phyloP scores from a whole-genome alignment of 208 protist species.

The Trypanosoma rangeli region DNA sequence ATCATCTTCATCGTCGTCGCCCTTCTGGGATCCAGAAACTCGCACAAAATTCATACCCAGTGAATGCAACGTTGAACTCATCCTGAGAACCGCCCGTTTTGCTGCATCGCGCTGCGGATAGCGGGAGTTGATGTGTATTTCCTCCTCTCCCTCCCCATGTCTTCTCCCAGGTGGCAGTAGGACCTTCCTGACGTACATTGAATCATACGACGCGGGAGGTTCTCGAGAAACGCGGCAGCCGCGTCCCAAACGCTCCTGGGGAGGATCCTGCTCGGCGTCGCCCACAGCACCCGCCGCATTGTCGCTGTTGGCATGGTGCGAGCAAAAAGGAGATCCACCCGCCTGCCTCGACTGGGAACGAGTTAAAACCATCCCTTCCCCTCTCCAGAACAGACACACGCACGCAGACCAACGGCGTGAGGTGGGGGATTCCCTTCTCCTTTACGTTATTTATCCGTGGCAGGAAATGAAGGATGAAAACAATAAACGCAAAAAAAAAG shows the following conservation, averaged over 20 bases:
- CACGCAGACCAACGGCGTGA: conserved; percentile 5
- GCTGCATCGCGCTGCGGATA: conserved; percentile 69
- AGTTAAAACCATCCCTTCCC: conserved; percentile 34
- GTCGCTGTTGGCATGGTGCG: conserved; percentile 1
- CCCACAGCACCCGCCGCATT: neutral
- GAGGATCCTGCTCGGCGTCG: neutral
- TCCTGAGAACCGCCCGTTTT: conserved; percentile 37
- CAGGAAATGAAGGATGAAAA: neutral
- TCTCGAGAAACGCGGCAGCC: conserved; percentile 56
- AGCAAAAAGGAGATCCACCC: neutral
- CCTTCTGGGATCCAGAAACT: conserved; percentile 7
- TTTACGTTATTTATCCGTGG: neutral
- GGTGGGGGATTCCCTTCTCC: conserved; percentile 13
- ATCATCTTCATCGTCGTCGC: conserved; percentile 11
- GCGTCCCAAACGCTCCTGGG: conserved; percentile 54
- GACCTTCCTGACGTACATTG: conserved; percentile 24
- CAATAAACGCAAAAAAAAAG: conserved; percentile 14
- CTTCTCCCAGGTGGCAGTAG: neutral
- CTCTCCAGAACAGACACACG: neutral
- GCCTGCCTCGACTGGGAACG: conserved; percentile 27
- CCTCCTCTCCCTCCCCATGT: neutral
- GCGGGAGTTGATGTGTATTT: conserved; percentile 44
- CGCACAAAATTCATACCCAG: conserved; percentile 27
- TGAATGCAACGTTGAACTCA: conserved; percentile 50
- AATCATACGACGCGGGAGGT: conserved; percentile 20